A percentile compares a stretch with the other conserved stretches of the same genome.
phyloP scores from a whole-genome alignment of 495 filamentous ascomycete genomes.

The Talaromyces borbonicus region DNA sequence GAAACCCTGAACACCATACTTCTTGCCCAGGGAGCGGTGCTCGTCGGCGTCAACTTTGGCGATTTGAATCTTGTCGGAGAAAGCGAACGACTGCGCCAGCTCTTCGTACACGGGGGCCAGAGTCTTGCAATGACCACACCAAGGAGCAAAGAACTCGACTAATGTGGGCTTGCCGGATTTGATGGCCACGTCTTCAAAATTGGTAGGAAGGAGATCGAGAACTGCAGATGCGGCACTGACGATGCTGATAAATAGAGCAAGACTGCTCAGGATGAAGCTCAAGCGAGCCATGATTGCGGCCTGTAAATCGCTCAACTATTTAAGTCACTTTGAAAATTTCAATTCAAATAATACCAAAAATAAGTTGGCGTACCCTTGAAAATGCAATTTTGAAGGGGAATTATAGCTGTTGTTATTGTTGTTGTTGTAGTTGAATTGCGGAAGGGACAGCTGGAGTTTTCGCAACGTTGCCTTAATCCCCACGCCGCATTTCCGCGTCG shows the following conservation, averaged over 20 bases:
- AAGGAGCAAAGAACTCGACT: slow-evolving; percentile 98
- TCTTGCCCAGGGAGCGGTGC: slow-evolving; percentile 70
- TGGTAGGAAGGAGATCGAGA: slow-evolving; percentile 73
- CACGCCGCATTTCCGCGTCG: not conserved
- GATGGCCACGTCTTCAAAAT: slow-evolving; percentile 85
- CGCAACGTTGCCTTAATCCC: slow-evolving; percentile 3
- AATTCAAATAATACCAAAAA: not conserved
- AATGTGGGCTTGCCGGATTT: slow-evolving; percentile 90
- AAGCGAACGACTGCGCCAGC: slow-evolving; percentile 63
- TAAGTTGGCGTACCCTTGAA: not conserved
- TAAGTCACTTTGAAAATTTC: not conserved
- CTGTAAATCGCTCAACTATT: not conserved
- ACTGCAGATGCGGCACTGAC: slow-evolving; percentile 46
- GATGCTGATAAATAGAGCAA: slow-evolving; percentile 32
- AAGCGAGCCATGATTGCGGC: slow-evolving; percentile 34
- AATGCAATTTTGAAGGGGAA: not conserved
- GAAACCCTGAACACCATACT: slow-evolving; percentile 87
- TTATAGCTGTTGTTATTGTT: no score
- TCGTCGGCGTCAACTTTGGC: slow-evolving; percentile 94
- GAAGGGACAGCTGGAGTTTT: slow-evolving; percentile 3
- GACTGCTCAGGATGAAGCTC: slow-evolving; percentile 32
- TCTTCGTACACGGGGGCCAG: slow-evolving; percentile 93
- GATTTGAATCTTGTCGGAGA: slow-evolving; percentile 74
- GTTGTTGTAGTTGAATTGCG: not conserved
- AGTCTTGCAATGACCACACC: slow-evolving; percentile 99